Evolutionary conservation across 73 alveolate species (phyloP), one percentile per base, ranked within the genome.

Genomic region (Symbiodinium pilosum): DNA sequence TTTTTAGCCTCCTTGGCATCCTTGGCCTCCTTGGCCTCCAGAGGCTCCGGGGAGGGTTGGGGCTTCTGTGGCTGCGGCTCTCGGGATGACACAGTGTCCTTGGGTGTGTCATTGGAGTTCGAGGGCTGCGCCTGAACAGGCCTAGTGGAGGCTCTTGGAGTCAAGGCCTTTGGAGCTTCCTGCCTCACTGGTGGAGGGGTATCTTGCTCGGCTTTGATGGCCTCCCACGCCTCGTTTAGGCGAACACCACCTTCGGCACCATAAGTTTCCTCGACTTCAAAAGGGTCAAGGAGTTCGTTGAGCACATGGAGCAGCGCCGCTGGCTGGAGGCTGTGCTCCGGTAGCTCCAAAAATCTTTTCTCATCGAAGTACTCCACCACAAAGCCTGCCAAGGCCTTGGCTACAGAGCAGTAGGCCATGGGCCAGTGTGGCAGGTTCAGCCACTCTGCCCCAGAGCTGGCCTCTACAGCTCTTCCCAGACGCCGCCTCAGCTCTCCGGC

Each of bases 231-330:
- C 38, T 51, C 83, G 24, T 69, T 86, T 39, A 86, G 93, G 32
- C 93, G 83, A 69, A 86, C 93, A 52, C 83, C 93, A 36, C 83
- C 93, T 39, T 43, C 77, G 44, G 34, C 32, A 18, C 43, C 93
- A 4, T 34, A 32, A 21, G 54, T 20, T 20, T 83, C 47, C 52
- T 34, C 36, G 44, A 52, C 93, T 36, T 86, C 83, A 34, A 86
- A 86, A 21, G 93, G 93, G 40, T 86, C 93, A 26, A 44, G 43
- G 28, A 86, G 93, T 21, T 86, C 93, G 51, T 86, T n/a, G 81
- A 86, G 83, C 83, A 86, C 69, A 38, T 86, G 93, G 36, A 86
- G 93, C 83, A 86, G 28, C 21, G 93, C 93, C 14, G 81, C 83
- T 36, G 93, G 83, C 26, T 51, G 81, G 52, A 86, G 51, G 38